phyloP scores from a whole-genome alignment of 1,284 basidiomycete genomes.

The Coniferiporia sulphurascens region DNA sequence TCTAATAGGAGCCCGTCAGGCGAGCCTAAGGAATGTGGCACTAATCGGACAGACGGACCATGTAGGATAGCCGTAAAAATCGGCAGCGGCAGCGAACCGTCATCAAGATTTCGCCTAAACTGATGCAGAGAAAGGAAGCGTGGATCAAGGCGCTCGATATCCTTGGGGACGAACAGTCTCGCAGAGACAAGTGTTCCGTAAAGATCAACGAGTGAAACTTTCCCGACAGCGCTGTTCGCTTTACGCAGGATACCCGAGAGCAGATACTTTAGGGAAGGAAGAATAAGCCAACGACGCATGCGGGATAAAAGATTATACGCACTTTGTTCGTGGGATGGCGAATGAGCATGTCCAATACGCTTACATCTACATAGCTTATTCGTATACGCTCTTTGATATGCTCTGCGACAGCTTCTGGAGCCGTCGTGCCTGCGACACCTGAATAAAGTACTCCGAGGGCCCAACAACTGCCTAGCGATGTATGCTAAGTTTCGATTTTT shows the following conservation, averaged over 20 bases:
- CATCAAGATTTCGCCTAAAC: conserved; percentile 30
- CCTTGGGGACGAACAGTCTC: conserved; percentile 32
- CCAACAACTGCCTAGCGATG: conserved; percentile 32
- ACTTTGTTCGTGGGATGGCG: conserved; percentile 35
- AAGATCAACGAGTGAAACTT: conserved; percentile 33
- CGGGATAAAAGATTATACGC: background rate
- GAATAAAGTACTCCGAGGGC: conserved; percentile 35
- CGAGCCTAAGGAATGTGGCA: background rate
- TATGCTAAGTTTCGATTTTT: background rate
- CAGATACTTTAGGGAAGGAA: conserved; percentile 20
- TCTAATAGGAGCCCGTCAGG: conserved; percentile 21
- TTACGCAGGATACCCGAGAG: conserved; percentile 35
- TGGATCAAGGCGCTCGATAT: conserved; percentile 28
- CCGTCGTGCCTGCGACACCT: conserved; percentile 30
- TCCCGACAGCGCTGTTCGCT: conserved; percentile 29
- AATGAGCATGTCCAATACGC: conserved; percentile 32
- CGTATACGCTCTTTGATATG: conserved; percentile 33
- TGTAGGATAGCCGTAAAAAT: conserved; percentile 38
- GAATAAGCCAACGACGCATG: background rate
- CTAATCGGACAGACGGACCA: conserved; percentile 20
- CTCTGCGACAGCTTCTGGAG: conserved; percentile 23
- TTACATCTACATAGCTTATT: conserved; percentile 34
- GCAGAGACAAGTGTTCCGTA: conserved; percentile 38
- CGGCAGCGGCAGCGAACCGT: conserved; percentile 33
- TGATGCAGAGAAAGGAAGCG: conserved; percentile 34